Percentiles rank a stretch among this genome's conserved stretches.
Evolutionary conservation across 768 basidiomycete species (phyloP).

Genomic region (Hirschioporus abietinus): DNA sequence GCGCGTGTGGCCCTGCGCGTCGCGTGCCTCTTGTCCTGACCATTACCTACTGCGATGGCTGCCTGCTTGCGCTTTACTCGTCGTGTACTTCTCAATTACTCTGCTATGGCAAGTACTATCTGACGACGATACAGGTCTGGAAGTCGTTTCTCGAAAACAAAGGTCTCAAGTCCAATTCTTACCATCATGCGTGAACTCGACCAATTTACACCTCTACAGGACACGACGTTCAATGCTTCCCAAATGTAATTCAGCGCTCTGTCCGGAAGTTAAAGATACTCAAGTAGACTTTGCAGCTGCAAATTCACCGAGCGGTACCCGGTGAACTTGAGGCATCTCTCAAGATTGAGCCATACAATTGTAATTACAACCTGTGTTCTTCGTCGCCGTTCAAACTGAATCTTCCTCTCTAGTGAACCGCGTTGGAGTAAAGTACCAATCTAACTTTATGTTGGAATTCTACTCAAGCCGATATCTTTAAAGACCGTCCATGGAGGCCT

Average conservation of each 20-base stretch:
- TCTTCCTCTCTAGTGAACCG: constrained; percentile 55
- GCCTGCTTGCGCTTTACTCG: constrained; percentile 70
- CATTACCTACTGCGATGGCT: constrained; percentile 35
- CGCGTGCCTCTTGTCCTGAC: not conserved
- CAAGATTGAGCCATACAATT: constrained; percentile 68
- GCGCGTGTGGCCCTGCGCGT: not conserved
- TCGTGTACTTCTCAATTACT: constrained; percentile 31
- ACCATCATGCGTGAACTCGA: not conserved
- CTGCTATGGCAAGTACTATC: constrained; percentile 10
- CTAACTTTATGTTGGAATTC: constrained; percentile 1
- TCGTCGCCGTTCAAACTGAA: not conserved
- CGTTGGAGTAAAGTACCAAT: constrained; percentile 54
- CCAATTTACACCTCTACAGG: constrained; percentile 35
- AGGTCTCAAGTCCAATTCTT: constrained; percentile 35
- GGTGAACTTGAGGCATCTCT: constrained; percentile 67
- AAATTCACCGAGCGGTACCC: constrained; percentile 60
- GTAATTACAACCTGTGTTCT: constrained; percentile 34
- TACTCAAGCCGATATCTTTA: constrained; percentile 5
- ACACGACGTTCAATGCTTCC: constrained; percentile 77
- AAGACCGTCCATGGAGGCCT: constrained; percentile 75
- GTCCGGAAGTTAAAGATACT: constrained; percentile 5
- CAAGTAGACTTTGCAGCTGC: constrained; percentile 38
- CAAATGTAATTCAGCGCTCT: constrained; percentile 42
- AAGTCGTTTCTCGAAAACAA: constrained; percentile 70
- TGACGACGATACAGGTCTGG: constrained; percentile 55